These are phyloP conservation scores for Agaricus bisporus DNA, from an alignment of 768 basidiomycete species.

Conservation along the genomic window DNA sequence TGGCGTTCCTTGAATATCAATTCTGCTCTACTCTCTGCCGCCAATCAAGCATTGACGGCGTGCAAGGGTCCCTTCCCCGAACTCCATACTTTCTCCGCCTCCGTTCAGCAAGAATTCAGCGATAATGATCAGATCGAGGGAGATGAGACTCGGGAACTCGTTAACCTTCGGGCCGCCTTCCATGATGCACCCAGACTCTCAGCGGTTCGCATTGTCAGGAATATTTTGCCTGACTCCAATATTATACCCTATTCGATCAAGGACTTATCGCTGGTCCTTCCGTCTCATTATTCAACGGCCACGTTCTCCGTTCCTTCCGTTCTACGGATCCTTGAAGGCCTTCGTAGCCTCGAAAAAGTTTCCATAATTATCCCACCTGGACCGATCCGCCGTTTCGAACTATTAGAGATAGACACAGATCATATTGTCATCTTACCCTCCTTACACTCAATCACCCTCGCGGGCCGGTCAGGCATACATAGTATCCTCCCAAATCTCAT, in stretches of 20 bases:
- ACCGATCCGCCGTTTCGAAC: constrained; percentile 21
- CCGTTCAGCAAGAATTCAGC: constrained; percentile 24
- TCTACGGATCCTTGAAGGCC: constrained; percentile 26
- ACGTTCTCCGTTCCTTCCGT: constrained; percentile 19
- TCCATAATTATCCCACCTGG: constrained; percentile 30
- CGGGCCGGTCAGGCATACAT: constrained; percentile 3
- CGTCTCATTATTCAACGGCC: constrained; percentile 13
- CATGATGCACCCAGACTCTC: constrained; percentile 27
- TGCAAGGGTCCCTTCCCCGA: constrained; percentile 30
- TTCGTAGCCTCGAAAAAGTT: constrained; percentile 35
- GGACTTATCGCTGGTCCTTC: constrained; percentile 27
- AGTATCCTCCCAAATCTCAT: constrained; percentile 18
- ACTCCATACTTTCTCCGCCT: constrained; percentile 27
- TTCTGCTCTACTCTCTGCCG: constrained; percentile 28
- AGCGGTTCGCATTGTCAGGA: constrained; percentile 26
- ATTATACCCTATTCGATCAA: constrained; percentile 28
- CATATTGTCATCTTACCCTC: constrained; percentile 17
- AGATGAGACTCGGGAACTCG: constrained; percentile 16
- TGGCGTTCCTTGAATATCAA: constrained; percentile 41
- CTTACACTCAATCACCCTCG: constrained; percentile 22
- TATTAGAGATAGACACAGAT: constrained; percentile 12
- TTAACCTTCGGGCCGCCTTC: constrained; percentile 24
- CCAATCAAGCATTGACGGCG: constrained; percentile 31
- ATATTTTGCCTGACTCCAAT: constrained; percentile 27
- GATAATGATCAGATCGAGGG: constrained; percentile 12